Conservation (phyloP, 495 filamentous ascomycete species). For the Aspergillus egyptiacus region DNA sequence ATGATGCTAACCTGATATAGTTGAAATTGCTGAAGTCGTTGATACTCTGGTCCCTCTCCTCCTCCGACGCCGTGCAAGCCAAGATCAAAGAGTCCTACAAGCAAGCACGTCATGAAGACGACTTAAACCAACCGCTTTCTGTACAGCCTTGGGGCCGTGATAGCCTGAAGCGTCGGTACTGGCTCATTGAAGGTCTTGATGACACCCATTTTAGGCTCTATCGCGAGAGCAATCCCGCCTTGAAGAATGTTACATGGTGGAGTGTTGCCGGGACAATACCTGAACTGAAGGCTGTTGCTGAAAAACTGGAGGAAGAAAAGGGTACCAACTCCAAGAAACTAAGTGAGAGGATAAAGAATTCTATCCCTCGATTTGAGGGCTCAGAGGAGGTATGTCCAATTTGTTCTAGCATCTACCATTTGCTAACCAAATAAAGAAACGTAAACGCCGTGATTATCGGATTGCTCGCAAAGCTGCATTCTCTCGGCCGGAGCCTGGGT, state of each 20-base stretch:
- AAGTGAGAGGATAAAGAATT: conserved; percentile 67
- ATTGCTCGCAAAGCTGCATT: conserved; percentile 81
- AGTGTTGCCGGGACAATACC: conserved; percentile 87
- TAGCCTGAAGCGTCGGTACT: conserved; percentile 85
- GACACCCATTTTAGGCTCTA: conserved; percentile 95
- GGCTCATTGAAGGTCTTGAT: conserved; percentile 87
- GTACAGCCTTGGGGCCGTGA: conserved; percentile 94
- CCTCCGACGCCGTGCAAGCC: conserved; percentile 73
- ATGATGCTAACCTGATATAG: conserved; percentile 48
- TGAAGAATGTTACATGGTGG: conserved; percentile 79
- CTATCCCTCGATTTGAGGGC: conserved; percentile 89
- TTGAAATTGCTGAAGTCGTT: conserved; percentile 75
- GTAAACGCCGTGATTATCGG: conserved; percentile 87
- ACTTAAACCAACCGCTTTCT: conserved; percentile 86
- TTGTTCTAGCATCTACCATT: background rate
- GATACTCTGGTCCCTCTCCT: conserved; percentile 83
- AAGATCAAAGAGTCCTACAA: conserved; percentile 89
- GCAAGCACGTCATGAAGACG: conserved; percentile 79
- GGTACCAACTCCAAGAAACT: conserved; percentile 71
- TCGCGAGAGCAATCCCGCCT: conserved; percentile 79
- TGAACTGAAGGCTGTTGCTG: conserved; percentile 67
- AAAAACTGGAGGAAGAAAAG: conserved; percentile 71
- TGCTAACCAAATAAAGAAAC: conserved; percentile 59
- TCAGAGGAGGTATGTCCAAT: conserved; percentile 68
- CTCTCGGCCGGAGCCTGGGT: conserved; percentile 77